Evolutionary conservation across 1,284 basidiomycete species (phyloP).

Genomic region (Ustilago loliicola): DNA sequence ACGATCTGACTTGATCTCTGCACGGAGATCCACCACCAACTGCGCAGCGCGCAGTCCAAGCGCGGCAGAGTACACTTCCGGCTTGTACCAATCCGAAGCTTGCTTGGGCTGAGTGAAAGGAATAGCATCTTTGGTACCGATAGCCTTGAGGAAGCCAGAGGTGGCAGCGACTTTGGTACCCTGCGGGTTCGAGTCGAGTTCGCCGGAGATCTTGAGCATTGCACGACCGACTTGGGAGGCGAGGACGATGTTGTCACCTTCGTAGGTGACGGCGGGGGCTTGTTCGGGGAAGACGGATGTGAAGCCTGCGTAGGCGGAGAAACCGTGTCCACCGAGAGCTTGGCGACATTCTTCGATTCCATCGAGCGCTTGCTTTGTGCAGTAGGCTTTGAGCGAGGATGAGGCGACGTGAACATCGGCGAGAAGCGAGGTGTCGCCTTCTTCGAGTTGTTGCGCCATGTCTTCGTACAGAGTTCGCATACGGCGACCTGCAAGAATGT

Average conservation of each 20-base stretch:
- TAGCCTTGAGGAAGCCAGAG: slow-evolving; percentile 55
- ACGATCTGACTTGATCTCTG: slow-evolving; percentile 55
- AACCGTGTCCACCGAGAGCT: slow-evolving; percentile 71
- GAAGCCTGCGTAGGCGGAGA: slow-evolving; percentile 67
- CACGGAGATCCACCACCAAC: slow-evolving; percentile 57
- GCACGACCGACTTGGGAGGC: slow-evolving; percentile 63
- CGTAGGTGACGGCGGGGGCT: slow-evolving; percentile 69
- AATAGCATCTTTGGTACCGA: slow-evolving; percentile 42
- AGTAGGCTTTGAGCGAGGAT: slow-evolving; percentile 70
- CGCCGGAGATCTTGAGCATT: slow-evolving; percentile 62
- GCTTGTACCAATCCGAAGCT: slow-evolving; percentile 56
- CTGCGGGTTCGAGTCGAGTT: slow-evolving; percentile 46
- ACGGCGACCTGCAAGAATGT: slow-evolving; percentile 65
- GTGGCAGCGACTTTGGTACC: slow-evolving; percentile 52
- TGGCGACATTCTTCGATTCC: slow-evolving; percentile 71
- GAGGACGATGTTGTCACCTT: slow-evolving; percentile 68
- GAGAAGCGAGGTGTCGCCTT: slow-evolving; percentile 70
- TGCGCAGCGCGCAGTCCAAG: slow-evolving; percentile 61
- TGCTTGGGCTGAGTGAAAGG: slow-evolving; percentile 47
- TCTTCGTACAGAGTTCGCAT: slow-evolving; percentile 70
- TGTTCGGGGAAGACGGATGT: slow-evolving; percentile 62
- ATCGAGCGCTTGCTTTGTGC: slow-evolving; percentile 70
- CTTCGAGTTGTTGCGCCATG: slow-evolving; percentile 66
- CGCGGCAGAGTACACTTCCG: slow-evolving; percentile 52
- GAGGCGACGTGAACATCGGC: slow-evolving; percentile 70